Evolutionary conservation across 768 basidiomycete genomes (phyloP).

Genomic region (Termitomyces sp.): DNA sequence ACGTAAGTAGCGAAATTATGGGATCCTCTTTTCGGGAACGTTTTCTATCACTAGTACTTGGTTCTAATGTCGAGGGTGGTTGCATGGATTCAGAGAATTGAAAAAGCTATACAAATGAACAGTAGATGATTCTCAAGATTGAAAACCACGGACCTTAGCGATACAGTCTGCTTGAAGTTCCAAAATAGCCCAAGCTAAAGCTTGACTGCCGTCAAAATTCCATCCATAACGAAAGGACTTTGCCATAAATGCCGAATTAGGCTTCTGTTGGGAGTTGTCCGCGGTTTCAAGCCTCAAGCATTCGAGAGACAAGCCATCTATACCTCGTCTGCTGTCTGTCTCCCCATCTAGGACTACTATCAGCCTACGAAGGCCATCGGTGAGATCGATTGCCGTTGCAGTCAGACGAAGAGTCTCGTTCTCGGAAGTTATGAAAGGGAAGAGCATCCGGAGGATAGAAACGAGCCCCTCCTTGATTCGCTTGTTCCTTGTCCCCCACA

Average conservation of each 20-base stretch:
- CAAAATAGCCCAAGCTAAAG: slow-evolving; percentile 71
- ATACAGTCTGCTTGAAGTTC: slow-evolving; percentile 80
- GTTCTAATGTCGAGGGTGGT: slow-evolving; percentile 18
- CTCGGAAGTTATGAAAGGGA: slow-evolving; percentile 59
- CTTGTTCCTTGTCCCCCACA: slow-evolving; percentile 81
- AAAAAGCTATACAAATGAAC: slow-evolving; percentile 43
- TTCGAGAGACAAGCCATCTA: slow-evolving; percentile 61
- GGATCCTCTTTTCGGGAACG: slow-evolving; percentile 54
- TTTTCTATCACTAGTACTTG: slow-evolving; percentile 34
- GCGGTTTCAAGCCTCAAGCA: slow-evolving; percentile 51
- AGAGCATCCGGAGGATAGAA: slow-evolving; percentile 61
- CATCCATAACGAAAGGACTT: slow-evolving; percentile 68
- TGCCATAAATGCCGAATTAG: slow-evolving; percentile 44
- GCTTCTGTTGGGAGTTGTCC: slow-evolving; percentile 11
- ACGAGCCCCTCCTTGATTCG: slow-evolving; percentile 75
- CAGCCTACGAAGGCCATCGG: slow-evolving; percentile 43
- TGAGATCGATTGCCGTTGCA: slow-evolving; percentile 30
- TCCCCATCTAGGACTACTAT: slow-evolving; percentile 57
- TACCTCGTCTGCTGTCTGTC: slow-evolving; percentile 56
- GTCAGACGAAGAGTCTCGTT: slow-evolving; percentile 12
- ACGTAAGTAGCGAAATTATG: slow-evolving; percentile 45
- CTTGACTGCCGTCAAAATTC: slow-evolving; percentile 65
- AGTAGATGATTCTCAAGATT: background rate
- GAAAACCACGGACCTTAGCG: slow-evolving; percentile 42
- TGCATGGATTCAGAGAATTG: slow-evolving; percentile 53